Evolutionary conservation across 1,284 basidiomycete species (phyloP).

Genomic region (Marasmius fiardii): DNA sequence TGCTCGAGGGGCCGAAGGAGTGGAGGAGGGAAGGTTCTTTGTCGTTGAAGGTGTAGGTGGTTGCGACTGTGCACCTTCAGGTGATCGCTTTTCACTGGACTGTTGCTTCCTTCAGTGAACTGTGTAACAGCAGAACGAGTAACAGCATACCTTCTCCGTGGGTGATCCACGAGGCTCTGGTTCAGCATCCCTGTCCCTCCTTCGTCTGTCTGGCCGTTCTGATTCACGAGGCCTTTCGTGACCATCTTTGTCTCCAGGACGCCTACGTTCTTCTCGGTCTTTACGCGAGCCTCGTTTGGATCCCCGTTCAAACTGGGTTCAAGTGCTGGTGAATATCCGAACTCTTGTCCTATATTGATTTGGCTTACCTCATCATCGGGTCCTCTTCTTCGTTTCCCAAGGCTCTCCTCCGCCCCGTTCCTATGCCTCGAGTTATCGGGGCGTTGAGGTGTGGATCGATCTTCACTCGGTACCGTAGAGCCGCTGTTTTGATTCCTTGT

Average conservation of each 20-base stretch:
- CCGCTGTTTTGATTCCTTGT: conserved; percentile 37
- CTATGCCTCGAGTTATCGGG: conserved; percentile 59
- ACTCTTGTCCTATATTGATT: conserved; percentile 18
- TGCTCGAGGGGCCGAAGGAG: conserved; percentile 70
- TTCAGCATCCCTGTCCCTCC: conserved; percentile 62
- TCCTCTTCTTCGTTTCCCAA: conserved; percentile 66
- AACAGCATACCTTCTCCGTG: conserved; percentile 53
- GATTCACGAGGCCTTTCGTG: conserved; percentile 64
- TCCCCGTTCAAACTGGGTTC: conserved; percentile 56
- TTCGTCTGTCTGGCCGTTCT: conserved; percentile 65
- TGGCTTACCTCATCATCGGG: conserved; percentile 66
- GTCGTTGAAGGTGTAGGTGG: conserved; percentile 7
- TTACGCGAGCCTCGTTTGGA: conserved; percentile 74
- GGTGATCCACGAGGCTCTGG: conserved; percentile 41
- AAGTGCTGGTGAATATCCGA: conserved; percentile 12
- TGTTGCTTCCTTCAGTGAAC: neutral
- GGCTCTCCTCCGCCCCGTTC: conserved; percentile 42
- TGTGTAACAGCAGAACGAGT: neutral
- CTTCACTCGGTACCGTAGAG: conserved; percentile 34
- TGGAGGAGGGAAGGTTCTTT: conserved; percentile 51
- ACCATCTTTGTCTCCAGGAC: conserved; percentile 60
- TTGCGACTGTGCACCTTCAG: conserved; percentile 3
- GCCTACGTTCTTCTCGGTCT: conserved; percentile 71
- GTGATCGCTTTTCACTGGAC: conserved; percentile 48
- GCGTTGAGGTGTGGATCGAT: conserved; percentile 51